A percentile compares a stretch with the other conserved stretches of the same genome.
Evolutionary conservation across 345 rosid genomes (phyloP).

Genomic region (Arabidopsis arenosa): DNA sequence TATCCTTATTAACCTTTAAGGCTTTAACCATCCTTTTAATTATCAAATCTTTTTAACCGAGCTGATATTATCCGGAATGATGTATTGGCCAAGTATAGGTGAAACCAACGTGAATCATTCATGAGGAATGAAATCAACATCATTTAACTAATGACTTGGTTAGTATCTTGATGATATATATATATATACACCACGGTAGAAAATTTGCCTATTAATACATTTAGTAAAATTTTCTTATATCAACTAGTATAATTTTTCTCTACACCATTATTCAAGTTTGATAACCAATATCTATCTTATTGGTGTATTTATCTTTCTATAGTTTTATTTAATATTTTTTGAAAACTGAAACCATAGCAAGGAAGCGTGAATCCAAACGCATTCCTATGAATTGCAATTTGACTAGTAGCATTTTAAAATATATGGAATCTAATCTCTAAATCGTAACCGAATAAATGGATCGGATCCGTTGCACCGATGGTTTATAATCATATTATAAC

Average conservation of each 20-base stretch:
- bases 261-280: not conserved
- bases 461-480: constrained; percentile 35
- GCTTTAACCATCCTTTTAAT: not conserved
- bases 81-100: constrained; percentile 1
- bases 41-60: too few species aligned
- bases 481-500: constrained; percentile 38
- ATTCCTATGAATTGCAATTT: constrained; percentile 30
- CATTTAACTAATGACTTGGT: not conserved
- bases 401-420: constrained; percentile 22
- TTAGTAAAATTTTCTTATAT: not conserved
- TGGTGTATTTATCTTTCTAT: not conserved
- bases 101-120: not conserved
- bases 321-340: not conserved
- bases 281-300: not conserved
- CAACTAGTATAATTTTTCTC: too few species aligned
- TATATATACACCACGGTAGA: not conserved
- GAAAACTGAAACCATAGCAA: constrained; percentile 7
- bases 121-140: not conserved
- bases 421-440: constrained; percentile 35
- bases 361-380: constrained; percentile 12
- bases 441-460: constrained; percentile 29
- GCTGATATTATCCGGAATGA: not conserved
- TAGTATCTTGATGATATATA: not conserved
- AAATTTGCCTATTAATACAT: not conserved
- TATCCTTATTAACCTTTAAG: not conserved